Percentiles rank a stretch among this genome's conserved stretches.
phyloP scores from a whole-genome alignment of 169 alveolate species.

The Pseudocohnilembus persalinus region DNA sequence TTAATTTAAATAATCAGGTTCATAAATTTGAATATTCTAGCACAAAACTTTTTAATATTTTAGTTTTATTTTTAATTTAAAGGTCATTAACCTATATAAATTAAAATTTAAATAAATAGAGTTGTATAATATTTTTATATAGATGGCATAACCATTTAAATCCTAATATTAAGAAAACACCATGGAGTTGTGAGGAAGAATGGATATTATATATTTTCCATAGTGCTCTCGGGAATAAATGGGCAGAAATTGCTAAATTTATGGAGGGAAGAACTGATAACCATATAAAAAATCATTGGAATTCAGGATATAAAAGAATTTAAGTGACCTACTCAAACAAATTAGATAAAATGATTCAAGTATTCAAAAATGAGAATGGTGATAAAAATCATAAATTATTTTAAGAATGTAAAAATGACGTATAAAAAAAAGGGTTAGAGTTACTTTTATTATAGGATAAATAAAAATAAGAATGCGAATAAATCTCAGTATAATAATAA shows the following conservation, averaged over 20 bases:
- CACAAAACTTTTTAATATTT: no score
- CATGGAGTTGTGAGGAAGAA: constrained; percentile 77
- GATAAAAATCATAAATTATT: not conserved
- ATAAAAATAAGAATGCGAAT: no score
- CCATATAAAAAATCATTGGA: constrained; percentile 85
- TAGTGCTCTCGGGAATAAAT: constrained; percentile 76
- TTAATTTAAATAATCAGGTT: no score
- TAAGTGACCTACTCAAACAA: constrained; percentile 36
- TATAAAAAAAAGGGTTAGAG: no score
- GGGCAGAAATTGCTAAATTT: constrained; percentile 87
- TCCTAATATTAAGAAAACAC: constrained; percentile 66
- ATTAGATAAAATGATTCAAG: constrained; percentile 1
- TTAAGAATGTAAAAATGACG: not conserved
- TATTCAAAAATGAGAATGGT: constrained; percentile 28
- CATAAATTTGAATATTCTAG: no score
- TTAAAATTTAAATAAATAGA: constrained; percentile 7
- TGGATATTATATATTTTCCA: constrained; percentile 58
- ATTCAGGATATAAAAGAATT: no score
- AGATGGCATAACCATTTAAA: constrained; percentile 77
- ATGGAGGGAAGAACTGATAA: constrained; percentile 90
- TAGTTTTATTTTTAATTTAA: no score
- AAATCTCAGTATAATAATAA: no score
- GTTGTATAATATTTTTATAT: not conserved
- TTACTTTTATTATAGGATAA: no score
- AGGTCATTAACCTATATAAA: no score